Conservation (phyloP, 2,329 filamentous ascomycete genomes). For the Pezicula neosporulosa region DNA sequence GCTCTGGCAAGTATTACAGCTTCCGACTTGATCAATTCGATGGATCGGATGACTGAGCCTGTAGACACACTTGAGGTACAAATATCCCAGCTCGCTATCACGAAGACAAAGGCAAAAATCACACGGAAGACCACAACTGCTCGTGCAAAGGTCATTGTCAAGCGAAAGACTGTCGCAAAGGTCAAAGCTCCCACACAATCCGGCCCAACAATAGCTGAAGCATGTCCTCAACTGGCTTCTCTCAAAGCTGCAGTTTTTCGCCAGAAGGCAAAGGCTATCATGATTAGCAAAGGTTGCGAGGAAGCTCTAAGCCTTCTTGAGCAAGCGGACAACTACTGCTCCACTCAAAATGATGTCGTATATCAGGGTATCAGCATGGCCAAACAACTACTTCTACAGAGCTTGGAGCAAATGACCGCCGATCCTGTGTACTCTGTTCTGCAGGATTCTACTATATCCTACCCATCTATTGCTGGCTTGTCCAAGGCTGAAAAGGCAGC, state of each 20-base stretch:
- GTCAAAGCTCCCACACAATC: slow-evolving; percentile 19
- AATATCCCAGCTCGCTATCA: slow-evolving; percentile 23
- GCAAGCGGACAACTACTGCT: slow-evolving; percentile 41
- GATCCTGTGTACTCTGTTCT: slow-evolving; percentile 87
- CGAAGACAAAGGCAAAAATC: slow-evolving; percentile 29
- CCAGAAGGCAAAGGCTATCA: slow-evolving; percentile 45
- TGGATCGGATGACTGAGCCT: slow-evolving; percentile 15
- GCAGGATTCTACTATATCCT: slow-evolving; percentile 88
- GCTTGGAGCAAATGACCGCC: slow-evolving; percentile 67
- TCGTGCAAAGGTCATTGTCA: slow-evolving; percentile 21
- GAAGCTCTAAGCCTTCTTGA: slow-evolving; percentile 54
- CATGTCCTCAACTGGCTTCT: slow-evolving; percentile 33
- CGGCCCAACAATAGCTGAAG: slow-evolving; percentile 17
- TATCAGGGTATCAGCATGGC: slow-evolving; percentile 60
- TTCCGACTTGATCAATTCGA: slow-evolving; percentile 29
- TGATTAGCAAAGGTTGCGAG: slow-evolving; percentile 46
- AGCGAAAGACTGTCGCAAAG: slow-evolving; percentile 25
- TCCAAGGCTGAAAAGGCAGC: slow-evolving; percentile 16
- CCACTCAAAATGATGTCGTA: slow-evolving; percentile 38
- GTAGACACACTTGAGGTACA: slow-evolving; percentile 14
- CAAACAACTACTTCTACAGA: slow-evolving; percentile 64
- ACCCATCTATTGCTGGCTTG: slow-evolving; percentile 58
- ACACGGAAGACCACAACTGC: slow-evolving; percentile 26
- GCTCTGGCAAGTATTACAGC: slow-evolving; percentile 38
- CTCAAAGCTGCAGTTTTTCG: slow-evolving; percentile 46